These are phyloP conservation scores for Arabidopsis hybrid DNA, from an alignment of 441 rosid species.

Conservation along the genomic window DNA sequence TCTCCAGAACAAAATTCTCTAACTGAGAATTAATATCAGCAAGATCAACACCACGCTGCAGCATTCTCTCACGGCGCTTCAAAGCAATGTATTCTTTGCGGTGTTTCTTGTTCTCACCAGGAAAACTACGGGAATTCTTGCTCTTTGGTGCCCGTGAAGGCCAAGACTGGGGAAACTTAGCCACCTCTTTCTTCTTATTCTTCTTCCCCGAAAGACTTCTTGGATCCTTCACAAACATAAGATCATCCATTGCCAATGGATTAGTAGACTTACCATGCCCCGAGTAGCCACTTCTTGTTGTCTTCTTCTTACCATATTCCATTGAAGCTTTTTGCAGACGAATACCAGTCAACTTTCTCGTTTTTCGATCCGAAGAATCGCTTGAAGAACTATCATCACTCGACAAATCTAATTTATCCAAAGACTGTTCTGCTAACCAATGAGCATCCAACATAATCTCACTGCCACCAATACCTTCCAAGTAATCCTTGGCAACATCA, in stretches of 20 bases:
- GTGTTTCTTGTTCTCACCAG: conserved; percentile 91
- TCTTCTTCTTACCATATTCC: conserved; percentile 69
- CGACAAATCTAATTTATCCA: conserved; percentile 60
- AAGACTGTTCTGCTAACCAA: conserved; percentile 59
- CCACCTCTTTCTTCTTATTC: conserved; percentile 62
- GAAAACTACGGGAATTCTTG: conserved; percentile 60
- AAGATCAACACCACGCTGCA: conserved; percentile 80
- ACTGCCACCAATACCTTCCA: conserved; percentile 87
- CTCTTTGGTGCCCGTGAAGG: conserved; percentile 68
- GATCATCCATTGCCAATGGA: conserved; percentile 68
- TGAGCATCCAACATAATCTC: conserved; percentile 61
- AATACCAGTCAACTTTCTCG: conserved; percentile 71
- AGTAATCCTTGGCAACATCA: conserved; percentile 82
- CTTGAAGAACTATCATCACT: conserved; percentile 65
- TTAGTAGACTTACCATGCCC: conserved; percentile 45
- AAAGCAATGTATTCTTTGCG: conserved; percentile 78
- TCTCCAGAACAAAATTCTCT: conserved; percentile 71
- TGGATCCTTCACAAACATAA: conserved; percentile 74
- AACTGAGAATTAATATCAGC: conserved; percentile 68
- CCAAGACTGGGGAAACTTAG: conserved; percentile 72
- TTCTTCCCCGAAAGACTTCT: conserved; percentile 70
- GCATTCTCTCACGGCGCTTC: conserved; percentile 82
- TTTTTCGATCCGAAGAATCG: conserved; percentile 55
- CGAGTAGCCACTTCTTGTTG: conserved; percentile 49
- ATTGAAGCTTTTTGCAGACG: conserved; percentile 72